phyloP scores from a whole-genome alignment of 441 rosid species.

The Adansonia madagascariensis region DNA sequence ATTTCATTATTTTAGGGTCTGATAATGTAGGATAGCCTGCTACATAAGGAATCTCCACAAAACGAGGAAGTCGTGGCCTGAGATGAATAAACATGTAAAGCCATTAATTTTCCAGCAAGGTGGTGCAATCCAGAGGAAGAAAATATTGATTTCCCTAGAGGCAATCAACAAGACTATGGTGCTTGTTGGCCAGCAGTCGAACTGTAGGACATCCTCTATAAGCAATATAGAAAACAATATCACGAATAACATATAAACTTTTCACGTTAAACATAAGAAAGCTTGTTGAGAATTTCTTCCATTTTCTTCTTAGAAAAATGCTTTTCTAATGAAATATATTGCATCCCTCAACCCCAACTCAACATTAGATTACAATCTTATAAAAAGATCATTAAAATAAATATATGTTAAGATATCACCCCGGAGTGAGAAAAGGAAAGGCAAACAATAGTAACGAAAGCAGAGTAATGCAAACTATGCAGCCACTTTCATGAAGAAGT shows the following conservation, averaged over 20 bases:
- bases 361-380: background rate
- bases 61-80: slow-evolving; percentile 75
- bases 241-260: too few relatives aligned
- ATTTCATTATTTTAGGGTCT: slow-evolving; percentile 55
- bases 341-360: background rate
- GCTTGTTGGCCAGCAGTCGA: too few relatives aligned
- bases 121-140: background rate
- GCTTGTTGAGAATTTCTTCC: too few relatives aligned
- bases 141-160: background rate
- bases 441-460: background rate
- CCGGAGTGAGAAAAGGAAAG: background rate
- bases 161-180: background rate
- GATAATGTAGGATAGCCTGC: slow-evolving; percentile 65
- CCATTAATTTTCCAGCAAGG: background rate
- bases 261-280: too few relatives aligned
- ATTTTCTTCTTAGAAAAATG: too few relatives aligned
- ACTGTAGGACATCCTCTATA: too few relatives aligned
- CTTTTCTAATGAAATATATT: too few relatives aligned
- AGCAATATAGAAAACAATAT: too few relatives aligned
- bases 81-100: slow-evolving; percentile 26
- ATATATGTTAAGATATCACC: background rate
- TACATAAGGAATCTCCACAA: slow-evolving; percentile 58
- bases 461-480: background rate
- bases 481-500: slow-evolving; percentile 3
- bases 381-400: background rate